Evolutionary conservation across 2,329 filamentous ascomycete genomes (phyloP), one percentile per base, ranked within the genome.

Genomic region (Beauveria scarabaeidicola): DNA sequence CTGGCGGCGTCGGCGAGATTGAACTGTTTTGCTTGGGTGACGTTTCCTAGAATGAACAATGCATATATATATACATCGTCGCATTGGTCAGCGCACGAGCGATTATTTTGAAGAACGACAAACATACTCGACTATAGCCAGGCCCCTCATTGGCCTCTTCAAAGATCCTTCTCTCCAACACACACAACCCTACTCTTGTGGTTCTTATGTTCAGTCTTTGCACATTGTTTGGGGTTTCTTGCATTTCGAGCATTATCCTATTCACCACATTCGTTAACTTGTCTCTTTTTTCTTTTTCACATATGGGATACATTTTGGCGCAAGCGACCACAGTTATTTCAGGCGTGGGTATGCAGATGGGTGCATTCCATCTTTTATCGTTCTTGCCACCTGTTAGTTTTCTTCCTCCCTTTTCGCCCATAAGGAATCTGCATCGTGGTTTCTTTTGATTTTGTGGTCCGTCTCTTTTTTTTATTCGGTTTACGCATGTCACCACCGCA

Each of bases 1-100:
- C 82, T 55, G 87, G 87, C 47, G 86, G 88, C 65, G 86, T 95
- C 47, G 91, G 90, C 65, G 91, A 96, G 78, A 95, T 96, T 72
- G 90, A 96, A 72, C 83, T 94, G 62, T 93, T 89, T 76, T 93
- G 90, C 74, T 78, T 87, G 64, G 77, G 83, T 69, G 80, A 80
- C 62, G 75, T 69, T 54, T 66, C 68, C 58, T 61, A 60, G 58
- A 43, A 46, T 32, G 40, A 43, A 32, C 48, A 44, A 43, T 29
- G 41, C 21, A 36, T 58, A 27, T 52, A n/a, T 52, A n/a, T 19
- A 25, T 29, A 36, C 32, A 27, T 38, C 61, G 40, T 13, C 40
- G 13, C 17, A 38, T 27, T 52, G 17, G 23, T 46, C 25, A 27
- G n/a, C 15, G 4, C 47, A 23, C 48, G 40, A 53, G 19, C 48